Evolutionary conservation across 495 filamentous ascomycete genomes (phyloP), one percentile per base, ranked within the genome.

Genomic region (Endocarpon pusillum): DNA sequence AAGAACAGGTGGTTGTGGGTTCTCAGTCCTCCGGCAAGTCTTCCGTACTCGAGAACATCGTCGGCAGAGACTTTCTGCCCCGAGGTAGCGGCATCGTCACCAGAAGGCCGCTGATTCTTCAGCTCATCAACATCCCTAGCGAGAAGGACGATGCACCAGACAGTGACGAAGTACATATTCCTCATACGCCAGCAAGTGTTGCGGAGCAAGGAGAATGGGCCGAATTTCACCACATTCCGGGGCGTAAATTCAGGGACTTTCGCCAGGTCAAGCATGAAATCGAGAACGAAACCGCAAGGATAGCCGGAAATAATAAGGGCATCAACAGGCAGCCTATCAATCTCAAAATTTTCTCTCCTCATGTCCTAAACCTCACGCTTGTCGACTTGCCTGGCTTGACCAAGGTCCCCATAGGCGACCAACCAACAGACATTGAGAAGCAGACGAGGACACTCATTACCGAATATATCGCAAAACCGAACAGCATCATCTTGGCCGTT

Each of bases 21-120:
- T 99, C 89, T 35, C 89, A 99, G 60, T 96, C 89, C 5, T 92
- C 87, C 33, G 89, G 89, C 44, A 99, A 99, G 58, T 96, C 89
- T n/a, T 96, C 89, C 11, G 89, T 99, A 14, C 71, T 99, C 36
- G 89, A 99, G 57, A 99, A 99, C 49, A 94, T 99, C 44, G 89
- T 99, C 43, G 89, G 91, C 32, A 71, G 89, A 52, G 89, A 99
- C 54, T 99, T 99, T 49, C 65, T 99, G 20, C 89, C 89, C 36
- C 80, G 89, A 50, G 89, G 89, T 42, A 91, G 82, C 47, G 89
- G 89, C 45, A 96, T 99, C 55, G 87, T 94, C 28, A 99, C 89
- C 17, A 69, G 89, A 36, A 66, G 89, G 43, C 89, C 89, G 7
- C 68, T 99, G 42, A 94, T 99, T 43, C 68, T 99, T 18, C 89